Percentiles rank a stretch among this genome's conserved stretches.
phyloP scores from a whole-genome alignment of 1,284 basidiomycete species.

The Ustilago curta region DNA sequence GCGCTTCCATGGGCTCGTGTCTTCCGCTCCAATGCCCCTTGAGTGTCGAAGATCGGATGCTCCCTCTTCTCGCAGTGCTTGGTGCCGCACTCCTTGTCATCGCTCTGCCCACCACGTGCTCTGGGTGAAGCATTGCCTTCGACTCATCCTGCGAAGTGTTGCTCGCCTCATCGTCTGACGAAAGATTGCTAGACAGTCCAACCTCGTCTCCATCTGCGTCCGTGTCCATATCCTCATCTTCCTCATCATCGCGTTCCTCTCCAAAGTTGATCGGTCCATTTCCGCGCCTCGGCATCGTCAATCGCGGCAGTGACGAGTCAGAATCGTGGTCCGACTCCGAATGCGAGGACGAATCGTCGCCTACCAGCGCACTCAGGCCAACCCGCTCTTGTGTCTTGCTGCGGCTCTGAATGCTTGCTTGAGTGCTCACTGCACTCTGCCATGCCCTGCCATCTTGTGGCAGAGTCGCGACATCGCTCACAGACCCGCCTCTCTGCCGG shows the following conservation, averaged over 20 bases:
- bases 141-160: constrained; percentile 36
- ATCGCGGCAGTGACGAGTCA: not conserved
- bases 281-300: not conserved
- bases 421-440: not conserved
- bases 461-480: not conserved
- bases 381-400: constrained; percentile 12
- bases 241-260: constrained; percentile 19
- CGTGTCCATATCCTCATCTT: constrained; percentile 12
- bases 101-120: not conserved
- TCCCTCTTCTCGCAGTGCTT: constrained; percentile 9
- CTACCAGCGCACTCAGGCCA: constrained; percentile 16
- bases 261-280: not conserved
- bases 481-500: constrained; percentile 18
- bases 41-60: constrained; percentile 40
- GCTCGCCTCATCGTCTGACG: constrained; percentile 49
- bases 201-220: constrained; percentile 28
- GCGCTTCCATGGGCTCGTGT: constrained; percentile 16
- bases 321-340: constrained; percentile 26
- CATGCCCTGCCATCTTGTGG: constrained; percentile 1
- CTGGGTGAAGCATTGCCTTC: constrained; percentile 20
- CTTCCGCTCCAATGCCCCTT: constrained; percentile 36
- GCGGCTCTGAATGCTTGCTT: not conserved
- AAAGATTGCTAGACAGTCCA: constrained; percentile 38
- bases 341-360: constrained; percentile 17
- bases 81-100: not conserved